Conservation (phyloP, 73 alveolate genomes). For the Paramecium pentaurelia region DNA sequence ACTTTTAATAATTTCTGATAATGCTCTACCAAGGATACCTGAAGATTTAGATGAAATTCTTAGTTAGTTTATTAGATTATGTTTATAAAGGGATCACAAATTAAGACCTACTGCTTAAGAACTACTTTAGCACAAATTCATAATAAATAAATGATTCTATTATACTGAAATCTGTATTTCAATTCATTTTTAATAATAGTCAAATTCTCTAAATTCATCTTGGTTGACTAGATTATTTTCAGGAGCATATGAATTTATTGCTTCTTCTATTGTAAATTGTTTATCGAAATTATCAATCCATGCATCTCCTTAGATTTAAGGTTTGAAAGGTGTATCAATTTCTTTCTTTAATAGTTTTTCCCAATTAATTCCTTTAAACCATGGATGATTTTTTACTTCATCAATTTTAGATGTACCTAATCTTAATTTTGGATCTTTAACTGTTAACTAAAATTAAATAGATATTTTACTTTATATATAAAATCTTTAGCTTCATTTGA, state of each 20-base stretch:
- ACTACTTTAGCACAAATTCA: slow-evolving; percentile 52
- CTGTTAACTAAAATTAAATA: slow-evolving; percentile 16
- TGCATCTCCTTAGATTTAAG: slow-evolving; percentile 49
- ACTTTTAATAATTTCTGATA: background rate
- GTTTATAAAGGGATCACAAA: slow-evolving; percentile 51
- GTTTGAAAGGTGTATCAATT: slow-evolving; percentile 65
- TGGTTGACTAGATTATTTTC: background rate
- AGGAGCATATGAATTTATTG: slow-evolving; percentile 58
- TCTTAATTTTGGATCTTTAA: slow-evolving; percentile 76
- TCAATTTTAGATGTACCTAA: slow-evolving; percentile 74
- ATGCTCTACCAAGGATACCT: slow-evolving; percentile 63
- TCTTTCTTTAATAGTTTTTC: slow-evolving; percentile 51
- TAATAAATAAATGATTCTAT: background rate
- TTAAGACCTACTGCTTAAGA: slow-evolving; percentile 59
- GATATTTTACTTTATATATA: slow-evolving; percentile 52
- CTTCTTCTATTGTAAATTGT: slow-evolving; percentile 62
- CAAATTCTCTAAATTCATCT: slow-evolving; percentile 43
- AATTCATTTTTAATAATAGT: slow-evolving; percentile 10
- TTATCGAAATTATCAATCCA: slow-evolving; percentile 59
- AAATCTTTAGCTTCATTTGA: slow-evolving; percentile 69
- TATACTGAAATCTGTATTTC: background rate
- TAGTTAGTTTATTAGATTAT: slow-evolving; percentile 21
- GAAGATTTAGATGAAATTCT: slow-evolving; percentile 22
- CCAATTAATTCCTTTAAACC: slow-evolving; percentile 71
- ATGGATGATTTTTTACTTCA: slow-evolving; percentile 81